Evolutionary conservation across 352 stramenopile genomes (phyloP).

Genomic region (Plasmopara viticola): DNA sequence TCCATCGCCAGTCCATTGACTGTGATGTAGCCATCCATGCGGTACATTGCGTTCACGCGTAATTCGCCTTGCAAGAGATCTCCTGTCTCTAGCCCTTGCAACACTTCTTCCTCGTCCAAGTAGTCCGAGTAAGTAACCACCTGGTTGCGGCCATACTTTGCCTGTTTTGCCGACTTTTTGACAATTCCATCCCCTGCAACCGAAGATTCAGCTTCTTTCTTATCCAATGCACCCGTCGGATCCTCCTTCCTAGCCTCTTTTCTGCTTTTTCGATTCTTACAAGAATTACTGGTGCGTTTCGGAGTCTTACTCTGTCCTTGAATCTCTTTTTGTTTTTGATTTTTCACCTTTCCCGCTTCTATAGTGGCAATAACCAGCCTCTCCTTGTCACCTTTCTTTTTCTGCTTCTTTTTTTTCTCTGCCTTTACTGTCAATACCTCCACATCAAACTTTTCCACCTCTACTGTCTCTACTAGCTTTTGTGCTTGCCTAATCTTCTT

Average conservation of each 20-base stretch:
- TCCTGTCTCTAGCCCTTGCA: slow-evolving; percentile 30
- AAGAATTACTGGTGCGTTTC: background rate
- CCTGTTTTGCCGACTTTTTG: slow-evolving; percentile 13
- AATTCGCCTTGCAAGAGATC: slow-evolving; percentile 55
- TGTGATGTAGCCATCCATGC: slow-evolving; percentile 70
- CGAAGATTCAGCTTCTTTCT: slow-evolving; percentile 1
- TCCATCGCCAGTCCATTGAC: slow-evolving; percentile 71
- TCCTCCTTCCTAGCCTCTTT: slow-evolving; percentile 6
- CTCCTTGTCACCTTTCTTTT: slow-evolving; percentile 3
- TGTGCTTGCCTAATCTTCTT: slow-evolving; percentile 20
- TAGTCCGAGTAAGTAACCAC: slow-evolving; percentile 33
- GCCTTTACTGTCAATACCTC: background rate
- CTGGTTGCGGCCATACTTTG: slow-evolving; percentile 9
- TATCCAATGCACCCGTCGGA: slow-evolving; percentile 3
- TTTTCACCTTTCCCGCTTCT: background rate
- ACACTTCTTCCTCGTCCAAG: slow-evolving; percentile 26
- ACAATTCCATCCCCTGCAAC: background rate
- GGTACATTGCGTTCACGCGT: slow-evolving; percentile 67
- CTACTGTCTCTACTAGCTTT: slow-evolving; percentile 18
- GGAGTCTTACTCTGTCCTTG: background rate
- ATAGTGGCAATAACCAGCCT: background rate
- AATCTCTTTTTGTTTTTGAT: slow-evolving; percentile 1
- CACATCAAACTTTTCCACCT: slow-evolving; percentile 3
- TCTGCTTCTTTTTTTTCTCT: slow-evolving; percentile 16
- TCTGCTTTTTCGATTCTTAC: slow-evolving; percentile 11